phyloP scores from a whole-genome alignment of 2,329 filamentous ascomycete species.

The Penicillium sp. region DNA sequence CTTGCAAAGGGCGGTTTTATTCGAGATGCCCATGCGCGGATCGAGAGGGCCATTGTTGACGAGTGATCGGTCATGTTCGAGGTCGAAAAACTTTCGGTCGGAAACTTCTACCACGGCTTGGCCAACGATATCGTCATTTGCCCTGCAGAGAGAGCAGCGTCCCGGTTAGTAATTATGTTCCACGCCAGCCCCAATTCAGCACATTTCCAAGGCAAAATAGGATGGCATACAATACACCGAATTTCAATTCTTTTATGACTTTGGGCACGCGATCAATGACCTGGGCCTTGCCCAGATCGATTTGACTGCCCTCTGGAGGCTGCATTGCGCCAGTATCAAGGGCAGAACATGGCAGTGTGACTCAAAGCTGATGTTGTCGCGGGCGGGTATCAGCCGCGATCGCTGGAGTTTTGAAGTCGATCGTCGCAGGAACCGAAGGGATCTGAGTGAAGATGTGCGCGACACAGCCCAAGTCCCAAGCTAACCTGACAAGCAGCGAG shows the following conservation, averaged over 20 bases:
- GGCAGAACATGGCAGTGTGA: slow-evolving; percentile 34
- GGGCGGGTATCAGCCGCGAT: slow-evolving; percentile 17
- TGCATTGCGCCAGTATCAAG: slow-evolving; percentile 37
- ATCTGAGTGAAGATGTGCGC: too few species aligned
- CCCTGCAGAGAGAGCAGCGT: slow-evolving; percentile 46
- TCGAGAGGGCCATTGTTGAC: slow-evolving; percentile 83
- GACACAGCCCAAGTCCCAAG: background rate
- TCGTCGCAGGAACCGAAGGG: background rate
- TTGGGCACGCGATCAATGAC: slow-evolving; percentile 83
- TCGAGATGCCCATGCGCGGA: slow-evolving; percentile 79
- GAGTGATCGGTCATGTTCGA: slow-evolving; percentile 69
- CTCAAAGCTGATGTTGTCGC: slow-evolving; percentile 23
- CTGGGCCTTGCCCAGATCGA: slow-evolving; percentile 67
- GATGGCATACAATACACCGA: slow-evolving; percentile 70
- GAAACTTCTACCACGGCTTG: slow-evolving; percentile 92
- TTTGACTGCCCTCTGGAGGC: slow-evolving; percentile 40
- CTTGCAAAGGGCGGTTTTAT: slow-evolving; percentile 69
- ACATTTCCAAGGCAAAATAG: slow-evolving; percentile 2
- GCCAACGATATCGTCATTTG: slow-evolving; percentile 88
- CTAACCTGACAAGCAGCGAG: slow-evolving; percentile 1
- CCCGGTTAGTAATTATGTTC: slow-evolving; percentile 15
- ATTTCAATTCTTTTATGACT: slow-evolving; percentile 87
- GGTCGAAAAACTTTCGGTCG: slow-evolving; percentile 88
- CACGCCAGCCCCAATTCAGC: slow-evolving; percentile 4
- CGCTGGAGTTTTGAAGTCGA: background rate